Evolutionary conservation across 169 alveolate species (phyloP).

Genomic region (Amoebophrya sp.): DNA sequence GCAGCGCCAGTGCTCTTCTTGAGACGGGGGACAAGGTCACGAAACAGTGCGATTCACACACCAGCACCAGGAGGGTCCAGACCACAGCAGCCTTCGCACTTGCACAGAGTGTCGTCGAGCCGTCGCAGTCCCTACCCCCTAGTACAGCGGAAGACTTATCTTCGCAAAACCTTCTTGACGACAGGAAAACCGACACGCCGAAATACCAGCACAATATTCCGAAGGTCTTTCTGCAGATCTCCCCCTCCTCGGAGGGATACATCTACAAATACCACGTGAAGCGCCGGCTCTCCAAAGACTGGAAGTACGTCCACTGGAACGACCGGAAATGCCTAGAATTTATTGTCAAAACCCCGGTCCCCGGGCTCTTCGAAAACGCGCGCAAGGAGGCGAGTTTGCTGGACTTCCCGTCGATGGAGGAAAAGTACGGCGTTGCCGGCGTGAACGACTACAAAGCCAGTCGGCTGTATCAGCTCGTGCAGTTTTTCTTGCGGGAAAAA

Average conservation of each 20-base stretch:
- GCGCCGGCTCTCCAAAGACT: neutral
- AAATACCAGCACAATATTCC: too few relatives aligned
- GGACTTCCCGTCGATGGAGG: neutral
- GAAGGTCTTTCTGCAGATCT: conserved; percentile 6
- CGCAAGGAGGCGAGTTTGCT: neutral
- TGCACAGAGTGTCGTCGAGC: too few relatives aligned
- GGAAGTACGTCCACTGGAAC: conserved; percentile 21
- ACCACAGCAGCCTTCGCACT: too few relatives aligned
- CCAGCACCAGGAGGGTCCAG: too few relatives aligned
- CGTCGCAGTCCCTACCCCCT: too few relatives aligned
- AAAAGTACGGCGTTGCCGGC: neutral
- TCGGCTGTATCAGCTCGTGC: neutral
- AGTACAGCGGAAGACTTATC: too few relatives aligned
- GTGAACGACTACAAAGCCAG: neutral
- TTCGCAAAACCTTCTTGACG: too few relatives aligned
- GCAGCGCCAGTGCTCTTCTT: too few relatives aligned
- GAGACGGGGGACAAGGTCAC: too few relatives aligned
- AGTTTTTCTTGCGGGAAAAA: neutral
- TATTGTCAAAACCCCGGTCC: neutral
- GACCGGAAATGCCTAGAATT: conserved; percentile 1
- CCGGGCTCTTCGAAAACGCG: conserved; percentile 3
- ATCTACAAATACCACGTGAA: neutral
- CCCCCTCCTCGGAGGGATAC: neutral
- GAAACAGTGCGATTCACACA: too few relatives aligned
- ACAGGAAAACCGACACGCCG: too few relatives aligned